Base-by-base conservation (phyloP, 495 filamentous ascomycete genomes). In the Sordaria brevicollis region DNA sequence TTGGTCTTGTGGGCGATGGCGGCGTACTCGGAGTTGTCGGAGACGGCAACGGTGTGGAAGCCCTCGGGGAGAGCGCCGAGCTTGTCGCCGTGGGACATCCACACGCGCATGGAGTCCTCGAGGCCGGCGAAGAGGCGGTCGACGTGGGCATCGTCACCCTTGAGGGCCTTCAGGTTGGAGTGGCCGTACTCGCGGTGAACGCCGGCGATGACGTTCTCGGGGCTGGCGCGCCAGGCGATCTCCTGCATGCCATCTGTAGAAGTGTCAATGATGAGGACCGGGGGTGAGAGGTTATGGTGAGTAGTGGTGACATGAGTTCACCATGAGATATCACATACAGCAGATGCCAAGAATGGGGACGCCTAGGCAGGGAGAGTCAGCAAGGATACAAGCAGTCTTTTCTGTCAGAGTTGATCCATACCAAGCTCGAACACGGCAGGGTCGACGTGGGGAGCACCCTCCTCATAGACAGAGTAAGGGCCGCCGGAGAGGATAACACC, bases 21-120 rank as follows among this genome's bases (percentile, higher is more conserved):
- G 4, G 93, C 93, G 76, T 87, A 95, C 8, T 89, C 85, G 1
- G 76, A 89, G 80, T 97, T 95, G 38, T 77, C 68, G 10, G 93
- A 92, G 6, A 83, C 89, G 25, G 91, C 93, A 66, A 97, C 87
- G 29, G 85, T 87, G 65, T 86, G 76, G 80, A 94, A 97, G 5
- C 83, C 84, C 6, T 88, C 81, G 17, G 93, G 93, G 21, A 97
- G 82, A 36, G 87, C 79, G 25, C 82, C 84, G 3, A 97, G 85
- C 82, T 96, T 95, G 76, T 97, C 93, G 38, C 88, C 89, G 76
- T 97, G 93, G 70, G 88, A 91, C 93, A 97, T 97, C 85, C 87
- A 96, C 7, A 91, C 80, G 66, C 76, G 74, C 73, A 91, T 86
- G 68, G 87, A 79, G 69, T 90, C 86, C 57, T 86, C 87, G 0